Evolutionary conservation across 768 basidiomycete genomes (phyloP).

Genomic region (Phylloporus sp.): DNA sequence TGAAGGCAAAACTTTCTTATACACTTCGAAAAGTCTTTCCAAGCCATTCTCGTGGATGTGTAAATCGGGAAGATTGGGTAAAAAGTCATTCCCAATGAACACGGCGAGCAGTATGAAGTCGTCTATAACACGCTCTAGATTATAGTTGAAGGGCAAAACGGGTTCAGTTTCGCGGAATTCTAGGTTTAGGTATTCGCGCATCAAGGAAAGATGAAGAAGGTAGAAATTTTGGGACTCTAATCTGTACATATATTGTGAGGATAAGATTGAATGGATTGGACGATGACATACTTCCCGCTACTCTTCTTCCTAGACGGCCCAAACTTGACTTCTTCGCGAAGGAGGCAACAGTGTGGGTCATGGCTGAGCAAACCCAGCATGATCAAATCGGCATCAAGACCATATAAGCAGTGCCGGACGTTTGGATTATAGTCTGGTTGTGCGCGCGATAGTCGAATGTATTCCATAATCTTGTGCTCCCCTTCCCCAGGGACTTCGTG

Average conservation of each 20-base stretch:
- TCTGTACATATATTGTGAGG: conserved; percentile 26
- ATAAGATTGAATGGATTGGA: background rate
- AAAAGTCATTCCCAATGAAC: conserved; percentile 96
- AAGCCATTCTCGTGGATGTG: conserved; percentile 98
- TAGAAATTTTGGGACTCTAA: conserved; percentile 89
- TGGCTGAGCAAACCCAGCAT: conserved; percentile 97
- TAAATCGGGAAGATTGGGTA: conserved; percentile 92
- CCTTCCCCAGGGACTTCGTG: conserved; percentile 99
- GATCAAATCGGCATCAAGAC: conserved; percentile 96
- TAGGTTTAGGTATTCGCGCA: conserved; percentile 96
- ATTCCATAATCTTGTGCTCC: conserved; percentile 99
- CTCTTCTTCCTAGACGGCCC: conserved; percentile 79
- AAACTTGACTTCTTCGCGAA: conserved; percentile 98
- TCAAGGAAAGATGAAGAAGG: conserved; percentile 86
- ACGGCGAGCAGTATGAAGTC: conserved; percentile 97
- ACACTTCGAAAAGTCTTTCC: conserved; percentile 90
- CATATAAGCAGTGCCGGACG: conserved; percentile 95
- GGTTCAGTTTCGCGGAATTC: conserved; percentile 80
- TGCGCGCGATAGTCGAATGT: conserved; percentile 90
- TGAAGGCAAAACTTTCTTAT: conserved; percentile 86
- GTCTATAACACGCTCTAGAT: conserved; percentile 91
- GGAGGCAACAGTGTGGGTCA: conserved; percentile 96
- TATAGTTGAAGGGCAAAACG: conserved; percentile 74
- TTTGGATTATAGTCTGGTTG: conserved; percentile 97
- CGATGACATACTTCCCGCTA: conserved; percentile 42